Evolutionary conservation across 2,329 filamentous ascomycete genomes (phyloP), one percentile per base, ranked within the genome.

Genomic region (Hansfordia pulvinata): DNA sequence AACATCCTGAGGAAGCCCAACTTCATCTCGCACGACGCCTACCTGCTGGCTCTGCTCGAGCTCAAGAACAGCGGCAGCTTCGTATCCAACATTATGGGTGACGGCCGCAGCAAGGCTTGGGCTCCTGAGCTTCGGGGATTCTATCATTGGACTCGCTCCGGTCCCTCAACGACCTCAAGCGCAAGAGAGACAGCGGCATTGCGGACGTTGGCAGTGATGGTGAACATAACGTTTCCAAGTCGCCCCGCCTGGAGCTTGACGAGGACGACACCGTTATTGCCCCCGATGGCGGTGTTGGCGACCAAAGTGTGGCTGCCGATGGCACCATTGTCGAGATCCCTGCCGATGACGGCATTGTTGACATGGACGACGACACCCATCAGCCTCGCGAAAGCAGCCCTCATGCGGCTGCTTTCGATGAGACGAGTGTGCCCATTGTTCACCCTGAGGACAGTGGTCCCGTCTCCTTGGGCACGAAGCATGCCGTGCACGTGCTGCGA

Each of bases 11-110:
- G 80, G 52, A 70, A 78, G 2, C 74, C 81, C 6, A 74, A 76
- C 1, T 93, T 92, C 53, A 62, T 98, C 23, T 84, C 88, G 2
- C 75, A 82, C 20, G 85, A 98, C 39, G 83, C 86, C 2, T 74
- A 88, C 28, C 64, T 96, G 10, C 65, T 96, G 17, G 82, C 84
- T 18, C 60, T 98, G 13, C 79, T 93, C 62, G 83, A 86, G 41
- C 79, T 94, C 68, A 90, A 94, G 51, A 85, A 80, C 56, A 84
- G 70, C 28, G 88, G 90, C 28, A 82, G 76, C 20, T 96, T 98
- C 42, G 82, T 94, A 11, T 81, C 78, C 4, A 86, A 73, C 41
- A 76, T 93, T 35, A 76, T 94, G 56, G 76, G 81, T 27, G 83
- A 86, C 34, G 81, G 76, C 19, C 74, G 81, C 35, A 76, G 76